A percentile compares a stretch with the other conserved stretches of the same genome.
phyloP scores from a whole-genome alignment of 441 rosid species.

The Populus hybrid region DNA sequence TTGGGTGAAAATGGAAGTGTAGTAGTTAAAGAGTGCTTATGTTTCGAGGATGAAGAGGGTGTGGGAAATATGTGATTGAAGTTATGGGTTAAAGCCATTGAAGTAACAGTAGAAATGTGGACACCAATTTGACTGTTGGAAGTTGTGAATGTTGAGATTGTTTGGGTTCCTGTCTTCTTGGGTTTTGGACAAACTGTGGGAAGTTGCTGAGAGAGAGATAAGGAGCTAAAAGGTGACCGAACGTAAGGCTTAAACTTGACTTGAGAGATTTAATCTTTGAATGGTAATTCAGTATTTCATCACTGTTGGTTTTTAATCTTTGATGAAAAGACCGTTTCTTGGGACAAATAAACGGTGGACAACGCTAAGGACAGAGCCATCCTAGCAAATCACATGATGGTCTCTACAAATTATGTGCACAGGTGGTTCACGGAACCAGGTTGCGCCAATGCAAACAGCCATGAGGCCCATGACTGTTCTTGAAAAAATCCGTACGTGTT shows the following conservation, averaged over 20 bases:
- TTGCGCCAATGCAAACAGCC: too few relatives aligned
- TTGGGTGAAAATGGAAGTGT: conserved; percentile 12
- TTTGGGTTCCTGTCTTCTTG: not conserved
- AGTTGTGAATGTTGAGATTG: not conserved
- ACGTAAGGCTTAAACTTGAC: not conserved
- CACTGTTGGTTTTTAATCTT: not conserved
- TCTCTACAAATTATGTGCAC: too few relatives aligned
- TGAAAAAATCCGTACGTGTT: too few relatives aligned
- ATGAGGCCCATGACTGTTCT: too few relatives aligned
- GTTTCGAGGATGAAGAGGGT: conserved; percentile 14
- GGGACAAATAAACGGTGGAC: not conserved
- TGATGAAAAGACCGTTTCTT: not conserved
- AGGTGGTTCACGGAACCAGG: too few relatives aligned
- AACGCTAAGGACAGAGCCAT: too few relatives aligned
- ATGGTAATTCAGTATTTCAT: not conserved
- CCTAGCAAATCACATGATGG: too few relatives aligned
- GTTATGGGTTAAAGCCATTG: conserved; percentile 47
- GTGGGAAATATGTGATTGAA: conserved; percentile 30
- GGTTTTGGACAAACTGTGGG: not conserved
- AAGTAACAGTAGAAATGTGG: not conserved
- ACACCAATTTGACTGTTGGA: not conserved
- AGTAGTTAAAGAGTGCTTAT: conserved; percentile 12
- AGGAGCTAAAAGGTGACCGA: not conserved
- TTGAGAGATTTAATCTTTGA: not conserved
- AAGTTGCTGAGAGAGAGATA: not conserved